A percentile compares a stretch with the other conserved stretches of the same genome.
Evolutionary conservation across 441 rosid genomes (phyloP).

Genomic region (Macaranga tanarius): DNA sequence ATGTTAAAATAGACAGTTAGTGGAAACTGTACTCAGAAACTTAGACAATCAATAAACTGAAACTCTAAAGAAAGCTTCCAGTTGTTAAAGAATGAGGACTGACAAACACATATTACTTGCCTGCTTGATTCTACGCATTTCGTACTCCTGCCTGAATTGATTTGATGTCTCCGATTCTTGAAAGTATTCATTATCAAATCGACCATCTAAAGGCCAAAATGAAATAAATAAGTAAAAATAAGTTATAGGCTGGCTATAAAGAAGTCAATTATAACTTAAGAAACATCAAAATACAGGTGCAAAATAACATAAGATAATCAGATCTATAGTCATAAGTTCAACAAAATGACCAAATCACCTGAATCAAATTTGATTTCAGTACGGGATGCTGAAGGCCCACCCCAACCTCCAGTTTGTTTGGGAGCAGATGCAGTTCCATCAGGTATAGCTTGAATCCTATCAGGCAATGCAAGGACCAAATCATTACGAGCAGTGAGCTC

Average conservation of each 20-base stretch:
- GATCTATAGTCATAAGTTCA: constrained; percentile 2
- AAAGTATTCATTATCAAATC: constrained; percentile 77
- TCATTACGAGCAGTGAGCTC: constrained; percentile 93
- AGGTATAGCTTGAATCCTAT: constrained; percentile 85
- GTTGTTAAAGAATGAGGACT: not conserved
- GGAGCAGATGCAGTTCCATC: constrained; percentile 86
- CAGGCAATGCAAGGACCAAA: constrained; percentile 85
- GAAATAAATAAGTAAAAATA: not conserved
- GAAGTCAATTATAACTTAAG: not conserved
- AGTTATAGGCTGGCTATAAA: not conserved
- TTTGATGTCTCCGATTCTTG: constrained; percentile 73
- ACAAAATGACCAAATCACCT: constrained; percentile 41
- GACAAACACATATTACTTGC: constrained; percentile 36
- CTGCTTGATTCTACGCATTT: constrained; percentile 88
- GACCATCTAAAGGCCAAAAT: constrained; percentile 51
- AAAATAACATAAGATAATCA: not conserved
- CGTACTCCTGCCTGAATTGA: constrained; percentile 82
- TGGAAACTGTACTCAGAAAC: not conserved
- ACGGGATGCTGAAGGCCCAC: constrained; percentile 66
- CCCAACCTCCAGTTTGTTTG: constrained; percentile 77
- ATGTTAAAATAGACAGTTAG: constrained; percentile 19
- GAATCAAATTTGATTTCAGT: constrained; percentile 91
- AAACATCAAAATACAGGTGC: not conserved
- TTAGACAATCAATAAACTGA: not conserved
- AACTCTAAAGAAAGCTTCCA: not conserved